Conservation (phyloP, 179 eudicot genomes). For the Amaranthus tricolor region DNA sequence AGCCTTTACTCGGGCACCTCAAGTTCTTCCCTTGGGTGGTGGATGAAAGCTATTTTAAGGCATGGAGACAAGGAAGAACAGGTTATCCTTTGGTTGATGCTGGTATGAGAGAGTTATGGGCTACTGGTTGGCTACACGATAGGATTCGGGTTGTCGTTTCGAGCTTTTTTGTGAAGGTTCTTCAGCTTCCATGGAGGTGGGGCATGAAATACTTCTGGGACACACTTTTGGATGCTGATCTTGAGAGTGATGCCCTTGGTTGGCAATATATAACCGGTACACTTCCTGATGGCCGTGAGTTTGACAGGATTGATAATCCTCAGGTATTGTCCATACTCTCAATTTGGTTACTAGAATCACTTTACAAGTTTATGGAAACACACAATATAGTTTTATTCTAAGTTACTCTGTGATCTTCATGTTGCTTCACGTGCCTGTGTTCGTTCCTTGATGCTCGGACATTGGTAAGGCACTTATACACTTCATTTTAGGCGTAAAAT, state of each 20-base stretch:
- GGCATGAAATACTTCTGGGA: conserved; percentile 99
- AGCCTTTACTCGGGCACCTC: conserved; percentile 85
- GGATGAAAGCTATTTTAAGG: conserved; percentile 80
- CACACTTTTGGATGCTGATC: conserved; percentile 94
- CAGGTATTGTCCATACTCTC: conserved; percentile 47
- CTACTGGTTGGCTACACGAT: conserved; percentile 97
- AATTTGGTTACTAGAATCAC: too few species aligned
- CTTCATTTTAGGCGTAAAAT: too few species aligned
- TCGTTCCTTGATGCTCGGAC: too few species aligned
- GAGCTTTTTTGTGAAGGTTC: conserved; percentile 96
- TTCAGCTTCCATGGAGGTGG: conserved; percentile 99
- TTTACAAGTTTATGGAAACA: too few species aligned
- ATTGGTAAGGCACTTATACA: too few species aligned
- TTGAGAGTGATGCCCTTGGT: conserved; percentile 98
- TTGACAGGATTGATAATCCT: conserved; percentile 92
- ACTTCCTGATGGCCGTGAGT: conserved; percentile 88
- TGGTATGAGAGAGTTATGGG: conserved; percentile 99
- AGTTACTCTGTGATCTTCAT: too few species aligned
- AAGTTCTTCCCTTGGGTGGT: conserved; percentile 95
- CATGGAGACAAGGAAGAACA: conserved; percentile 98
- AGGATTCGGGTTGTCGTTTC: conserved; percentile 93
- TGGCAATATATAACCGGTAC: conserved; percentile 98
- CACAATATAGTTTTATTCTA: too few species aligned
- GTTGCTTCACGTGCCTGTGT: too few species aligned
- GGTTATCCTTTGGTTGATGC: conserved; percentile 98